A percentile compares a stretch with the other conserved stretches of the same genome.
Conservation (phyloP, 306 rosid species). For the Vigna mungo region DNA sequence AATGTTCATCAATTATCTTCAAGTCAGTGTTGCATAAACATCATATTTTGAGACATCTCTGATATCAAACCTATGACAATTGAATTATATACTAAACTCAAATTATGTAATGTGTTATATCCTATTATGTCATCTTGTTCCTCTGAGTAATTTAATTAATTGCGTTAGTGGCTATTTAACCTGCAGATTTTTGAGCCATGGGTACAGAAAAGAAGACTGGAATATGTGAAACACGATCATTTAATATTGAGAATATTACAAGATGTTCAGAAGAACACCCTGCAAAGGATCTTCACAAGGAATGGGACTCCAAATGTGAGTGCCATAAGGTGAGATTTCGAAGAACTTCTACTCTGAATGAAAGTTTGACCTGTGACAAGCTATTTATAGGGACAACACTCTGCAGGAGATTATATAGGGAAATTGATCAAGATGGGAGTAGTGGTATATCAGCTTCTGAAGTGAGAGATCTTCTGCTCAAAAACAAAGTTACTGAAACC, state of each 20-base stretch:
- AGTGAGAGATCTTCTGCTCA: conserved; percentile 46
- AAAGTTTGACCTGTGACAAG: neutral
- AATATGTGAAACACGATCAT: conserved; percentile 46
- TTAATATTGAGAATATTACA: conserved; percentile 38
- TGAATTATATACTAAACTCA: neutral
- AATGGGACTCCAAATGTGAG: conserved; percentile 46
- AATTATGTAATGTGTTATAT: no score
- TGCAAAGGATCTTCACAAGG: conserved; percentile 45
- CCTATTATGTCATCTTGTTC: neutral
- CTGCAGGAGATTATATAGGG: conserved; percentile 52
- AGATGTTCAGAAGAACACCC: conserved; percentile 42
- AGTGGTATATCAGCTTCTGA: conserved; percentile 50
- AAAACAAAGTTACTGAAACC: conserved; percentile 40
- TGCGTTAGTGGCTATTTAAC: neutral
- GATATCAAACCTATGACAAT: neutral
- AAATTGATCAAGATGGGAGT: conserved; percentile 54
- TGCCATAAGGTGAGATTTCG: conserved; percentile 45
- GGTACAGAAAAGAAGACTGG: conserved; percentile 51
- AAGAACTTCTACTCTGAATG: neutral
- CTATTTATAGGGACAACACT: neutral
- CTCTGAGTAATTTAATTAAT: neutral
- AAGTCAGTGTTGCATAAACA: no score
- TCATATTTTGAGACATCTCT: neutral
- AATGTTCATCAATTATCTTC: neutral
- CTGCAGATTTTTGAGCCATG: conserved; percentile 51